Evolutionary conservation across 1,284 basidiomycete species (phyloP), one percentile per base, ranked within the genome.

Genomic region (Nidula niveotomentosa): DNA sequence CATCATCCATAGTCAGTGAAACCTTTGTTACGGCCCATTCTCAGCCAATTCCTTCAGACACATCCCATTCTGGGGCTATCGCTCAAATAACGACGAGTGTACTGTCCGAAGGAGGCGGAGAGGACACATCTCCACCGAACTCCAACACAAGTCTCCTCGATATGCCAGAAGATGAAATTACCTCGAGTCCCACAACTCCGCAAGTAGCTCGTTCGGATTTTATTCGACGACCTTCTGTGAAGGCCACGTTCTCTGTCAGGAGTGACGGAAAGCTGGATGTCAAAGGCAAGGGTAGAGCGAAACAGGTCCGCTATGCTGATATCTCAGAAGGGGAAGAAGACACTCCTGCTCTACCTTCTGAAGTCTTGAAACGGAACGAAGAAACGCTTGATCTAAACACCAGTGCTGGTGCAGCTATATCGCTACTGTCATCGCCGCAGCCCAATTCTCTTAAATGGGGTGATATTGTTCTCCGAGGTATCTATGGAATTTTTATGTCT

Each of bases 401-500:
- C 0, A 90, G 87, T 62, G 85, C 86, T 6, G 84, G 80, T 33
- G 84, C 83, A 1, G 78, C 78, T 48, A 65, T 60, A 12, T 51
- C 53, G n/a, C 52, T 60, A 12, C 37, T 55, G 5, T 56, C 58
- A 35, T 57, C 65, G 23, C 52, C 65, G 23, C 52, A 54, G 52
- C 60, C 51, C 60, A 69, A 53, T 60, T 69, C 60, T 51, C 59
- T 59, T 48, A 60, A 65, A 52, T 76, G 73, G 70, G 79, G 66
- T 15, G 78, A 83, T 39, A 68, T 82, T n/a, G 67, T 85, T 9
- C 75, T 90, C 71, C 73, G 86, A 81, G 90, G 89, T 89, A 62
- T 53, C 66, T 63, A 23, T 50, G 49, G 33, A 6, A 35, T 30
- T 12, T 47, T 23, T 13, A 41, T 12, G 12, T 47, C 46, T 13